Base-by-base conservation (phyloP, 257 asterid species). In the Catharanthus roseus region DNA sequence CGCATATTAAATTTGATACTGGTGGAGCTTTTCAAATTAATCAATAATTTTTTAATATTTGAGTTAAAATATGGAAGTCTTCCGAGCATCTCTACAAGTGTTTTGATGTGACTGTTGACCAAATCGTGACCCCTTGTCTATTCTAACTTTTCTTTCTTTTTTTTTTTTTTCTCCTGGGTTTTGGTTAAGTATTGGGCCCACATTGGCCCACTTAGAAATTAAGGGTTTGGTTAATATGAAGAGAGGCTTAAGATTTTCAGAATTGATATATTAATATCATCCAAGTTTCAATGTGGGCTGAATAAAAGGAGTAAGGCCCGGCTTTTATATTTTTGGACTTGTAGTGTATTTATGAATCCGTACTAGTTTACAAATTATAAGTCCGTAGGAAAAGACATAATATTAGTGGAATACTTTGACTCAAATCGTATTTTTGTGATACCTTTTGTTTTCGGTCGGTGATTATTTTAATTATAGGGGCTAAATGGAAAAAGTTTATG, bases 91-190 rank as follows among this genome's bases (percentile, higher is more conserved):
- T n/a, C n/a, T n/a, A n/a, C n/a, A n/a, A n/a, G n/a, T n/a, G 70
- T 67, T 67, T 36, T 28, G 83, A 84, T 77, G 83, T 72, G 86
- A 81, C 84, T 64, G 36, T 81, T 75, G 84, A 81, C 83, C 84
- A 67, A 70, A 56, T 69, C 28, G 66, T 54, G 42, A 53, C 45
- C 49, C 57, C 1, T 1, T 28, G 10, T 42, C 49, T 42, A n/a
- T n/a, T 9, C 0, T 3, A 42, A 3, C 49, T 42, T 42, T 42
- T 42, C 49, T 42, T 31, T 29, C 36, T 45, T 56, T 29, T 13
- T 15, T 38, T 3, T 9, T 31, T 12, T 11, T 29, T 12, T 12
- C 23, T 29, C 6, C 11, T 24, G 56, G 24, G 12, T 62, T 34
- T 18, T 21, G 23, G 19, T 29, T 29, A 16, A 8, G 44, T 3